These are phyloP conservation scores for Dryas drummondii DNA, from an alignment of 306 rosid species.

Conservation along the genomic window DNA sequence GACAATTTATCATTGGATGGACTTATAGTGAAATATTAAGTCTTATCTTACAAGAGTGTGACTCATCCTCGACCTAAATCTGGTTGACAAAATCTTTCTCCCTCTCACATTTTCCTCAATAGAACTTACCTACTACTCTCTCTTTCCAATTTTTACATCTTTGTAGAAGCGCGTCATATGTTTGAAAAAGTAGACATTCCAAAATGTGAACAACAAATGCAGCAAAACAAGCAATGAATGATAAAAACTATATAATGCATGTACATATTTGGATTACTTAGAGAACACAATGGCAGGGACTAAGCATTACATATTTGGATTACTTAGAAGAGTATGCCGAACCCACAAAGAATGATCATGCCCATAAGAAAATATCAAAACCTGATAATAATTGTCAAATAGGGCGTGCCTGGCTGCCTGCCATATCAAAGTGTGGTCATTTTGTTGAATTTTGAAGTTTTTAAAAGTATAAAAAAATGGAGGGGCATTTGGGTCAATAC, in stretches of 20 bases:
- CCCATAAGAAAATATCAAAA: too few species aligned
- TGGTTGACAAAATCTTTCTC: not conserved
- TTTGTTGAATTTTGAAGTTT: too few species aligned
- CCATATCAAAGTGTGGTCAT: too few species aligned
- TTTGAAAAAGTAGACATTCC: not conserved
- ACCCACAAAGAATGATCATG: too few species aligned
- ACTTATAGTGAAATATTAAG: not conserved
- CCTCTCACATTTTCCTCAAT: constrained; percentile 1
- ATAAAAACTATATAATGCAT: not conserved
- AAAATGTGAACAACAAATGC: not conserved
- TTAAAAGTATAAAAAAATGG: too few species aligned
- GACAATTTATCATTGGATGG: too few species aligned
- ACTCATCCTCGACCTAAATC: not conserved
- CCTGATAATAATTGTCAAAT: too few species aligned
- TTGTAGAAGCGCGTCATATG: not conserved
- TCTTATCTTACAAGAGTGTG: not conserved
- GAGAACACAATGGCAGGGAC: not conserved
- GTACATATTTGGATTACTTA: not conserved
- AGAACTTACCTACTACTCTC: not conserved
- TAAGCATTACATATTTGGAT: not conserved
- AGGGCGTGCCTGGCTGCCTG: too few species aligned
- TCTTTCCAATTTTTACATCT: not conserved
- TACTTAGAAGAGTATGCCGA: not conserved
- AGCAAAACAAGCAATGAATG: not conserved
- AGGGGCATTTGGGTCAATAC: too few species aligned